Percentiles rank a stretch among this genome's conserved stretches.
Evolutionary conservation across 2,329 filamentous ascomycete species (phyloP).

Genomic region (Aspergillus costaricaensis): DNA sequence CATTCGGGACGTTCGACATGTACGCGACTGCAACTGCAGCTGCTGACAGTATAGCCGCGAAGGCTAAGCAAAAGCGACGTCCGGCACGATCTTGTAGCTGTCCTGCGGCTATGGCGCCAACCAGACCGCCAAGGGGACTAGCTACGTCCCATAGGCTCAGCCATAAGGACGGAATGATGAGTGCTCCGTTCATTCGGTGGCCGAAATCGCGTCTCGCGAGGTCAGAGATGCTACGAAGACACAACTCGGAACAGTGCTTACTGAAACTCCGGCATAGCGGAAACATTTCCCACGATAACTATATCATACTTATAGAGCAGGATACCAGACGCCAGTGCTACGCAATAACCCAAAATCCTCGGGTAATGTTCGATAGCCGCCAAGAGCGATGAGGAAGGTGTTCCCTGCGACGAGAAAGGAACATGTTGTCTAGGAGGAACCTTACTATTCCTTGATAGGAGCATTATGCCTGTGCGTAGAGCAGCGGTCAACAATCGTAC

Average conservation of each 20-base stretch:
- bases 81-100: slow-evolving; percentile 46
- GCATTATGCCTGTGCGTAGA: neutral
- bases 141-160: slow-evolving; percentile 49
- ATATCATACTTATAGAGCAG: slow-evolving; percentile 38
- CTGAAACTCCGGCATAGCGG: slow-evolving; percentile 26
- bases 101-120: slow-evolving; percentile 43
- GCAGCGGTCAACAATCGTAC: neutral
- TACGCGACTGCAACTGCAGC: slow-evolving; percentile 41
- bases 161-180: slow-evolving; percentile 48
- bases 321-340: slow-evolving; percentile 26
- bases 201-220: slow-evolving; percentile 33
- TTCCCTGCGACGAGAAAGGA: neutral
- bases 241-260: neutral
- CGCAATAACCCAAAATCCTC: slow-evolving; percentile 19
- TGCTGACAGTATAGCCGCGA: slow-evolving; percentile 42
- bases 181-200: slow-evolving; percentile 29
- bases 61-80: slow-evolving; percentile 39
- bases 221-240: neutral
- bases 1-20: slow-evolving; percentile 32
- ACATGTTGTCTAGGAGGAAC: neutral
- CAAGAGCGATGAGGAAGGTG: slow-evolving; percentile 3
- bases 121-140: slow-evolving; percentile 41
- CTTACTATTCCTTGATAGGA: neutral
- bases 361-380: slow-evolving; percentile 11
- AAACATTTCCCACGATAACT: slow-evolving; percentile 33